A percentile compares a stretch with the other conserved stretches of the same genome.
Evolutionary conservation across 352 stramenopile genomes (phyloP).

Genomic region (Globisporangium nagaii): DNA sequence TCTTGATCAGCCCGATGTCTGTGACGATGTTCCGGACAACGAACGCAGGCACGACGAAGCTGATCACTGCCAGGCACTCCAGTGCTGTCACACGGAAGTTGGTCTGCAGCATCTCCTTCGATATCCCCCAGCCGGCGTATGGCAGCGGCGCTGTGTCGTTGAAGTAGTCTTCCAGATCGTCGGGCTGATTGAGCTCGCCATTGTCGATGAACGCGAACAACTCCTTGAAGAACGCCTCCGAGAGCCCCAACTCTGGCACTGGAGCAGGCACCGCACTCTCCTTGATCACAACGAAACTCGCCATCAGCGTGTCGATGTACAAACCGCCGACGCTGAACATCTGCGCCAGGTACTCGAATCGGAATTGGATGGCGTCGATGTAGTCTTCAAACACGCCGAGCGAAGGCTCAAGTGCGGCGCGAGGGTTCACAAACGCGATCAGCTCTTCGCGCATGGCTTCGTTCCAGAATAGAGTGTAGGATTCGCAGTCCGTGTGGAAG

Average conservation of each 20-base stretch:
- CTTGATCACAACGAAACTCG: constrained; percentile 59
- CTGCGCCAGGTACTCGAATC: constrained; percentile 61
- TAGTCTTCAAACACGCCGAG: constrained; percentile 36
- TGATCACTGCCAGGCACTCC: constrained; percentile 58
- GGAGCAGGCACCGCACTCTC: constrained; percentile 34
- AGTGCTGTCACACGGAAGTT: constrained; percentile 54
- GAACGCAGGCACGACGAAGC: constrained; percentile 41
- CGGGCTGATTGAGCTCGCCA: constrained; percentile 36
- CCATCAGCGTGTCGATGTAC: constrained; percentile 74
- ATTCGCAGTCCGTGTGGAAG: constrained; percentile 71
- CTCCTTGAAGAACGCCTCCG: constrained; percentile 62
- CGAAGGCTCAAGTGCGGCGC: constrained; percentile 27
- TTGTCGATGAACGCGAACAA: constrained; percentile 78
- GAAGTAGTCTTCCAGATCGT: constrained; percentile 23
- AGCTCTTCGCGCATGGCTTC: constrained; percentile 65
- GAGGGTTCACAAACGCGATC: constrained; percentile 41
- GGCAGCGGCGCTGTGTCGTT: constrained; percentile 27
- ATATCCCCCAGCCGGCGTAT: constrained; percentile 55
- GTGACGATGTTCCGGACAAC: constrained; percentile 54
- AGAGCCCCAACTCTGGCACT: constrained; percentile 49
- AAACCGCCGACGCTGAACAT: constrained; percentile 60
- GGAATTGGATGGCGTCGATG: constrained; percentile 48
- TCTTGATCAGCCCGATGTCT: constrained; percentile 60
- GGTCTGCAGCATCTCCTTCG: constrained; percentile 37
- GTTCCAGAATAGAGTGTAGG: constrained; percentile 82